Percentiles rank a stretch among this genome's conserved stretches.
These are phyloP conservation scores for Yarrowia bubula DNA, from an alignment of 805 yeast genomes.

Conservation along the genomic window DNA sequence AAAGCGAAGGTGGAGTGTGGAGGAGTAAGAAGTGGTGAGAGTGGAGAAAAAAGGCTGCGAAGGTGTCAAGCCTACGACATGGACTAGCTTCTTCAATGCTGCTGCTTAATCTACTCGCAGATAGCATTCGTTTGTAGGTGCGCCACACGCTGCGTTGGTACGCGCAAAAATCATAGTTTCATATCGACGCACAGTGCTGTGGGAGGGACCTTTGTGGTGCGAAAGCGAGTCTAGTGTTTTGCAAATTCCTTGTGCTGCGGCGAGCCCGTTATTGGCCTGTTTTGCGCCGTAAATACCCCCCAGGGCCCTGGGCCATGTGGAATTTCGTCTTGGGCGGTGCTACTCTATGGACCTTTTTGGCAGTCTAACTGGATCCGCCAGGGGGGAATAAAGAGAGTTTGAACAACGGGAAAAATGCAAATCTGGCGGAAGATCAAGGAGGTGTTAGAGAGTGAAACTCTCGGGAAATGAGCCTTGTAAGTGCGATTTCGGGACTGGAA, in stretches of 20 bases:
- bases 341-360: not conserved
- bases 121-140: slow-evolving; percentile 1
- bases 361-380: slow-evolving; percentile 20
- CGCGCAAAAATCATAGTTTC: slow-evolving; percentile 23
- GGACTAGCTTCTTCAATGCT: slow-evolving; percentile 7
- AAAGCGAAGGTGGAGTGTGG: not conserved
- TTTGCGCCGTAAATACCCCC: not conserved
- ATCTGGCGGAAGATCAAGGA: slow-evolving; percentile 18
- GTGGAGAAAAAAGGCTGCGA: not conserved
- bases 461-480: not conserved
- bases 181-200: slow-evolving; percentile 2
- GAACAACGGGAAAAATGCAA: slow-evolving; percentile 7
- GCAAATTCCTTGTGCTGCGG: no score
- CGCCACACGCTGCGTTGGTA: slow-evolving; percentile 18
- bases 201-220: slow-evolving; percentile 12
- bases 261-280: no score
- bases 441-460: slow-evolving; percentile 13
- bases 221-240: not conserved
- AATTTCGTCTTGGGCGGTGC: not conserved
- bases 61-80: slow-evolving; percentile 8
- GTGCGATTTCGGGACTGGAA: no score
- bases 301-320: not conserved
- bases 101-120: slow-evolving; percentile 19
- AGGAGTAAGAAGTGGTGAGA: not conserved
- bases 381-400: not conserved